Evolutionary conservation across 2,329 filamentous ascomycete genomes (phyloP), one percentile per base, ranked within the genome.

Genomic region (Niveomyces coronatus): DNA sequence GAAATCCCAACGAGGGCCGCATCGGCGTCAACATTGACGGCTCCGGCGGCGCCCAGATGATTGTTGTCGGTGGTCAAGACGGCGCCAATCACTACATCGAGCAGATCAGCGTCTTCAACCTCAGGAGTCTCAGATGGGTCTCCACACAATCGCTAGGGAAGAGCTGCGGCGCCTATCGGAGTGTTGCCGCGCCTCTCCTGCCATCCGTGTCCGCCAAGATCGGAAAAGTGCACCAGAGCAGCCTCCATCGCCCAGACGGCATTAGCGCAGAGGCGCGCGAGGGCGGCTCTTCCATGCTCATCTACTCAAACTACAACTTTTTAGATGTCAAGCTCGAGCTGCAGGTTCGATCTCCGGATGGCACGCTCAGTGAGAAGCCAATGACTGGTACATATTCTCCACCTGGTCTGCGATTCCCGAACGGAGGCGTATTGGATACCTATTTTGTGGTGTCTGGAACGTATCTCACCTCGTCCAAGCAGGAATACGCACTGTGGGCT

Each of bases 231-330:
- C 69, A 70, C 34, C 50, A 57, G 4, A 62, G 61, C 30, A 56
- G 56, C 9, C 48, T 57, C 13, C 57, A 64, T 29, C 60, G 64
- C 6, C 53, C 55, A 3, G 70, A 74, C 5, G 56, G 60, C 10
- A 66, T 68, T 44, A 69, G 67, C 46, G 67, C 70, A 39, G 73
- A 79, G 45, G 45, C 51, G 4, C 67, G 68, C 20, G 75, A 80
- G 35, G 58, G 71, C 0, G 74, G 73, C 6, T 76, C 75, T 2
- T 79, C 77, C 2, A 95, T 96, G 87, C 71, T 98, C 45, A 93
- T 98, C 31, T 98, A 98, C 59, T 96, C 89, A 17, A 98, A 98
- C 56, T 98, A 98, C 62, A 96, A 98, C 60, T 98, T 98, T 53
- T 61, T 98, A 39, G 89, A 98, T 51, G 91, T 98, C 47, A 96